These are phyloP conservation scores for Hypholoma sublateritium DNA, from an alignment of 768 basidiomycete genomes.

Conservation along the genomic window DNA sequence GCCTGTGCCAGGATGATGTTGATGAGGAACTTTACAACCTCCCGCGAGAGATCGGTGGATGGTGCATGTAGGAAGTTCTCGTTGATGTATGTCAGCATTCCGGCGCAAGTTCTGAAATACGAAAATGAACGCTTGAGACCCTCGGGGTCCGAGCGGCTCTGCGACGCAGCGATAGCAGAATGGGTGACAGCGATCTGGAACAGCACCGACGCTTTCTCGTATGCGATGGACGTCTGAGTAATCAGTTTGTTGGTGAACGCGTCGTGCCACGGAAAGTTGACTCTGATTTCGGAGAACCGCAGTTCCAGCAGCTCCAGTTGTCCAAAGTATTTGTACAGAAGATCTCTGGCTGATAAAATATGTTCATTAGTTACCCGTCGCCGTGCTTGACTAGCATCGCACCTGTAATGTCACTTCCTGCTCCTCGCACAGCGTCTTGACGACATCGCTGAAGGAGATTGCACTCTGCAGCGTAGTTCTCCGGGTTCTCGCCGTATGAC, in stretches of 20 bases:
- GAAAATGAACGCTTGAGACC: conserved; percentile 92
- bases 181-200: conserved; percentile 96
- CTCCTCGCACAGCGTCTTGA: conserved; percentile 94
- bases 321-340: conserved; percentile 99
- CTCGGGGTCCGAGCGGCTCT: conserved; percentile 86
- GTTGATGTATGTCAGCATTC: conserved; percentile 98
- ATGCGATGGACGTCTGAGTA: conserved; percentile 94
- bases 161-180: conserved; percentile 84
- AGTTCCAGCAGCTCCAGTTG: conserved; percentile 97
- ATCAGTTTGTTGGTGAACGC: conserved; percentile 94
- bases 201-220: conserved; percentile 96
- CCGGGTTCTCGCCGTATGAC: conserved; percentile 92
- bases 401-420: conserved; percentile 96
- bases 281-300: conserved; percentile 93
- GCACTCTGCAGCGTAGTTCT: conserved; percentile 84
- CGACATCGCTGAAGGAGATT: conserved; percentile 84
- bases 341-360: conserved; percentile 17
- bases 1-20: conserved; percentile 91
- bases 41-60: conserved; percentile 89
- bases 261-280: conserved; percentile 96
- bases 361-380: background rate
- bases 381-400: conserved; percentile 16
- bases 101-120: conserved; percentile 86
- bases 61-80: conserved; percentile 99
- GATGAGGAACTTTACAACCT: conserved; percentile 91